A percentile compares a stretch with the other conserved stretches of the same genome.
These are phyloP conservation scores for Inosperma sp. DNA, from an alignment of 768 basidiomycete genomes.

Conservation along the genomic window DNA sequence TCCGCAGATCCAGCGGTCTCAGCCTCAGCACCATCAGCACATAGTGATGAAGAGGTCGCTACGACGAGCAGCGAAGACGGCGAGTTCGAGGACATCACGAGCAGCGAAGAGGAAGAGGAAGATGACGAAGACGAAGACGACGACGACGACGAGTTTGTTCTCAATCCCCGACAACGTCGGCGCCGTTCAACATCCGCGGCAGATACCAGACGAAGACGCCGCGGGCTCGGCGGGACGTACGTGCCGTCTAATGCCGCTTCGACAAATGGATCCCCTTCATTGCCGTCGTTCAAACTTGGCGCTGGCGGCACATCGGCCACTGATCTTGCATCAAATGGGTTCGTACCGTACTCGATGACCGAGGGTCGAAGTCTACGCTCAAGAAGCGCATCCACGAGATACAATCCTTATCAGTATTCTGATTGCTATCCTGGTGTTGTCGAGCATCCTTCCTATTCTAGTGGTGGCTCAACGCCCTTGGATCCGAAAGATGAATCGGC, in stretches of 20 bases:
- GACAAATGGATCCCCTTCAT: not conserved
- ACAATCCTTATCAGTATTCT: slow-evolving; percentile 22
- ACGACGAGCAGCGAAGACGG: slow-evolving; percentile 5
- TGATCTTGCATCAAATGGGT: slow-evolving; percentile 2
- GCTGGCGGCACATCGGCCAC: no score
- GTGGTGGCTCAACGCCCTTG: not conserved
- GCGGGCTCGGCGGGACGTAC: slow-evolving; percentile 8
- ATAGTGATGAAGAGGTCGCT: slow-evolving; percentile 15
- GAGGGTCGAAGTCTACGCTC: slow-evolving; percentile 26
- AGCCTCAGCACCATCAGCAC: slow-evolving; percentile 3
- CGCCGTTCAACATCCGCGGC: slow-evolving; percentile 10
- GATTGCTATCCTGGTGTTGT: slow-evolving; percentile 6
- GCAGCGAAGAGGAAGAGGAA: slow-evolving; percentile 26
- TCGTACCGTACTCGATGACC: slow-evolving; percentile 6
- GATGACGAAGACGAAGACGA: slow-evolving; percentile 25
- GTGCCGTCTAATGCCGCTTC: not conserved
- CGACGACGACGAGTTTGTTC: slow-evolving; percentile 32
- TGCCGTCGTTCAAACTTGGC: not conserved
- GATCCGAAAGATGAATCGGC: slow-evolving; percentile 4
- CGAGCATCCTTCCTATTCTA: not conserved
- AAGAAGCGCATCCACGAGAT: slow-evolving; percentile 22
- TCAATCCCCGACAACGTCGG: slow-evolving; percentile 10
- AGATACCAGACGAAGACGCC: slow-evolving; percentile 11
- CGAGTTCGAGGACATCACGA: slow-evolving; percentile 15
- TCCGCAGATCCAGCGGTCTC: not conserved